Base-by-base conservation (phyloP, 352 stramenopile genomes). In the Pythium sp. region DNA sequence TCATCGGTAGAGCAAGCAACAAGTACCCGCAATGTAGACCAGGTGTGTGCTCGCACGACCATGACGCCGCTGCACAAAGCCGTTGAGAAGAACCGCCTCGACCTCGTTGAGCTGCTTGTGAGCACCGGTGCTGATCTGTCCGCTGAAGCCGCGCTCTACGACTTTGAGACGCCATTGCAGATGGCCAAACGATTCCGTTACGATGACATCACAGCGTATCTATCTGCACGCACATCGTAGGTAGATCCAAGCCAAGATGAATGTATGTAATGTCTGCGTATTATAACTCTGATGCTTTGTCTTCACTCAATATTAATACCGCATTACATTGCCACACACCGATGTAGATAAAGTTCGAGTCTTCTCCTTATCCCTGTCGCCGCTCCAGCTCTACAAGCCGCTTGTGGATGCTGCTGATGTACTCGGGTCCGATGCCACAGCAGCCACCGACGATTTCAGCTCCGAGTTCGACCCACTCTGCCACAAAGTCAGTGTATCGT, bases 351-450 rank as follows among this genome's bases (percentile, higher is more conserved):
- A 8, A 15, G 22, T 55, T 34, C 15, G 14, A 30, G 49, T 9
- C 20, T 59, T 47, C n/a, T 51, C 30, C 26, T 58, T 32, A 41
- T 38, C 46, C 18, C 58, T 46, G 26, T 46, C 61, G 47, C 34
- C 7, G 43, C 7, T 47, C 51, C 18, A 51, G 47, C 5, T 53
- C n/a, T 4, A 49, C 51, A 2, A 67, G 47, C 14, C 47, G 18
- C 65, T 70, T 74, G 64, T 82, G 76, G 46, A 97, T 79, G 9
- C 57, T 72, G 26, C 66, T 67, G 64, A 98, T 97, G 66, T 97
- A 90, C 56, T 88, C 79, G 1, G 93, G 90, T 7, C 84, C 90
- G 67, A 97, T 94, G 54, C 91, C 92, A 74, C 91, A 98, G 75
- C 93, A 98, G n/a, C 91, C 93, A 34, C 91, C 93, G 34, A 98